Base-by-base conservation (phyloP, 106 monocot species). In the Hemerocallis citrina region DNA sequence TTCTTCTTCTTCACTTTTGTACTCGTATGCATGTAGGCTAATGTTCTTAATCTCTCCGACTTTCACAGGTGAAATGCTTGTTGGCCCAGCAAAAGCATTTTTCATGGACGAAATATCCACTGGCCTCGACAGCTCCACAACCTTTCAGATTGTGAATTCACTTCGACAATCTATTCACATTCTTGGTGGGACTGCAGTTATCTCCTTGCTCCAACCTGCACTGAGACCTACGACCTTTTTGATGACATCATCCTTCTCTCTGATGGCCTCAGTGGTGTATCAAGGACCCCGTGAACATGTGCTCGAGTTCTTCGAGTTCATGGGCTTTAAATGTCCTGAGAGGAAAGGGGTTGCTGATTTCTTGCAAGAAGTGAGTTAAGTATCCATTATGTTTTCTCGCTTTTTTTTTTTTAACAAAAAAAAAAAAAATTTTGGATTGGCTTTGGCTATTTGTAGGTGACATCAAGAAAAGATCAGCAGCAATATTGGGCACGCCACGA, bases 101-200 rank as follows among this genome's bases (percentile, higher is more conserved):
- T 81, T 81, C 64, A 81, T 81, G 81, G 81, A 81, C 45, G 81
- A 81, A 50, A 81, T 81, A 39, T 81, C 81, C 9, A 81, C 81
- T 23, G 81, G 81, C n/a, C 81, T 81, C 14, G 81, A 81, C 50
- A 81, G 81, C 72, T 81, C 81, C 46, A 81, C 81, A 10, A 81
- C 81, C 11, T 81, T 63, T 58, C 81, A 81, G 49, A 81, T 81
- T 24, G 76, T 81, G 6, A 76, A 81, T 23, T 81, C 76, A 8
- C 61, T 81, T n/a, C 62, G 76, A 23, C 81, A 76, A 46, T 64
- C 72, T 30, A 61, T 76, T 58, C 81, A 81, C 67, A 72, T 81
- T 56, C 76, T 76, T 14, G 63, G 67, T n/a, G 81, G 76, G 28
- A 81, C 81, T 2, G 76, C 76, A 16, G 65, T 76, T 15, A 81